Evolutionary conservation across 768 basidiomycete genomes (phyloP).

Genomic region (Trametes cubensis): DNA sequence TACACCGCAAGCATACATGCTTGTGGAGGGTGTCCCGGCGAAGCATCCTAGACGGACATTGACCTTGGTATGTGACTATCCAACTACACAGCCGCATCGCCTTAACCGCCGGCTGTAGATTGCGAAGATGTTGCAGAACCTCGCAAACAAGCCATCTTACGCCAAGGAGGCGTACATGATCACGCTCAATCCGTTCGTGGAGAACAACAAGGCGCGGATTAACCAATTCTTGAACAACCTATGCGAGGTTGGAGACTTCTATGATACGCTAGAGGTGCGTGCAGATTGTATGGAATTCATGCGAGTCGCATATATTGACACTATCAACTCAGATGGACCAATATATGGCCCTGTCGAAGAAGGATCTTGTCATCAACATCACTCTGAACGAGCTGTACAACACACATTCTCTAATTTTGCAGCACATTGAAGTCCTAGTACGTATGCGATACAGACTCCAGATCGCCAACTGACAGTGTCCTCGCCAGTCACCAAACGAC

Average conservation of each 20-base stretch:
- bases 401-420: conserved; percentile 92
- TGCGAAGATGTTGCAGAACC: conserved; percentile 99
- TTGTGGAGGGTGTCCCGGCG: conserved; percentile 96
- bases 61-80: conserved; percentile 61
- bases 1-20: conserved; percentile 99
- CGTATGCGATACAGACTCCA: conserved; percentile 34
- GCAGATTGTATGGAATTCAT: too few relatives aligned
- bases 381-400: conserved; percentile 99
- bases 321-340: conserved; percentile 85
- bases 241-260: conserved; percentile 99
- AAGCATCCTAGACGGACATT: conserved; percentile 96
- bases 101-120: conserved; percentile 55
- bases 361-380: conserved; percentile 97
- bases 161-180: conserved; percentile 99
- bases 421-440: conserved; percentile 94
- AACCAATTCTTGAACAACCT: conserved; percentile 96
- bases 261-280: conserved; percentile 93
- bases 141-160: conserved; percentile 98
- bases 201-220: conserved; percentile 97
- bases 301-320: not conserved
- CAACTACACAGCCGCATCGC: not conserved
- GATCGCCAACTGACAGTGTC: not conserved
- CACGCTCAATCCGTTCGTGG: conserved; percentile 96
- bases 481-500: conserved; percentile 86
- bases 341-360: conserved; percentile 99